Evolutionary conservation across 805 yeast genomes (phyloP).

Genomic region (Saturnispora silvae): DNA sequence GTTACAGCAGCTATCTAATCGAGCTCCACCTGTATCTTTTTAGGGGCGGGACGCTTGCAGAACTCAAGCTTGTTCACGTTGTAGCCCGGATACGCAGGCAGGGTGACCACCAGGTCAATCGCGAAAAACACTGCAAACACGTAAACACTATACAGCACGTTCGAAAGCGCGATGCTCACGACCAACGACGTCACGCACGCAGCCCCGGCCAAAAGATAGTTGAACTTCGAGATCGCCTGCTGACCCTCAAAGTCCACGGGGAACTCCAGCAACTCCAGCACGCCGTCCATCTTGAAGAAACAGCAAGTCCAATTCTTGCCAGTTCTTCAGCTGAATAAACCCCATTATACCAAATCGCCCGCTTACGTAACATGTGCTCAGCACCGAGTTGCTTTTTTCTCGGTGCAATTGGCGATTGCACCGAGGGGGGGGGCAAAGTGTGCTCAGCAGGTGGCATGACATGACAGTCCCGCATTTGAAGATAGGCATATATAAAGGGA

Average conservation of each 20-base stretch:
- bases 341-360: too few relatives aligned
- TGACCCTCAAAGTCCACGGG: slow-evolving; percentile 47
- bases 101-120: slow-evolving; percentile 28
- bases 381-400: not conserved
- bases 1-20: too few relatives aligned
- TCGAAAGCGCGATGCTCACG: slow-evolving; percentile 38
- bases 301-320: too few relatives aligned
- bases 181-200: slow-evolving; percentile 32
- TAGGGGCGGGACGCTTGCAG: slow-evolving; percentile 23
- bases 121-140: slow-evolving; percentile 30
- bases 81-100: slow-evolving; percentile 53
- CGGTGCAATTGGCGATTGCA: not conserved
- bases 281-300: not conserved
- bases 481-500: too few relatives aligned
- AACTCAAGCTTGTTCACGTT: slow-evolving; percentile 40
- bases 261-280: slow-evolving; percentile 15
- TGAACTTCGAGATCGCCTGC: slow-evolving; percentile 29
- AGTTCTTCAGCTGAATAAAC: too few relatives aligned
- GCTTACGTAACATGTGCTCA: not conserved
- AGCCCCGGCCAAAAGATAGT: slow-evolving; percentile 18
- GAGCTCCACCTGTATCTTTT: slow-evolving; percentile 9
- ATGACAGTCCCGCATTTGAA: too few relatives aligned
- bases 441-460: too few relatives aligned
- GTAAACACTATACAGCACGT: slow-evolving; percentile 30
- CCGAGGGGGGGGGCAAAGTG: too few relatives aligned